phyloP scores from a whole-genome alignment of 805 yeast species.

The Candida ascalaphidarum region DNA sequence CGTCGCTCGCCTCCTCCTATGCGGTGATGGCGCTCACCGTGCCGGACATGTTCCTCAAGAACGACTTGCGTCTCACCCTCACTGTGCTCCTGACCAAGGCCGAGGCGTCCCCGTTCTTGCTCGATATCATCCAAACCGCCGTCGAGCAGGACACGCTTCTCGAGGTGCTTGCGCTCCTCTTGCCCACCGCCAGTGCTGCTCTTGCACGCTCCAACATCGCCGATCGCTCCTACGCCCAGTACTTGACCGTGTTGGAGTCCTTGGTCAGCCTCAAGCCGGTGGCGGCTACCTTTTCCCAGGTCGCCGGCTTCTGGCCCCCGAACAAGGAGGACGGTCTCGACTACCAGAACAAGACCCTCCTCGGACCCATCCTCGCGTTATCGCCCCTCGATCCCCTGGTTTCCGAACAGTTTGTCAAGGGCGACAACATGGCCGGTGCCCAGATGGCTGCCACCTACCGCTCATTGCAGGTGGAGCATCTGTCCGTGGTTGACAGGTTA shows the following conservation, averaged over 20 bases:
- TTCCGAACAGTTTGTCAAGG: conserved; percentile 37
- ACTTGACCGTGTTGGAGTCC: conserved; percentile 47
- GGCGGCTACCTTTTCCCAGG: conserved; percentile 49
- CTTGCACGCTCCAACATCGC: conserved; percentile 35
- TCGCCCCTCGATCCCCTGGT: conserved; percentile 62
- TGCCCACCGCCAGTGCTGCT: conserved; percentile 34
- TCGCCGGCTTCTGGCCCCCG: conserved; percentile 45
- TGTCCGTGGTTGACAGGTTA: conserved; percentile 49
- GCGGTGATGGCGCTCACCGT: conserved; percentile 63
- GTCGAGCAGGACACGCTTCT: conserved; percentile 57
- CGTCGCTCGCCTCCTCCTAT: conserved; percentile 46
- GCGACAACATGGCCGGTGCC: conserved; percentile 12
- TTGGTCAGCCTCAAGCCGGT: conserved; percentile 53
- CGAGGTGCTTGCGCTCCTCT: conserved; percentile 49
- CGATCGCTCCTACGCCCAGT: conserved; percentile 43
- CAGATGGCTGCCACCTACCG: conserved; percentile 45
- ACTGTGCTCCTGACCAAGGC: conserved; percentile 10
- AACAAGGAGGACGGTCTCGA: conserved; percentile 35
- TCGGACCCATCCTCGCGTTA: conserved; percentile 71
- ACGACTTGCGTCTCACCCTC: conserved; percentile 22
- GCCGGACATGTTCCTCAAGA: conserved; percentile 50
- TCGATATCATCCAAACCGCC: conserved; percentile 49
- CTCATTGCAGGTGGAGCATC: conserved; percentile 58
- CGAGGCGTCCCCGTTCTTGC: conserved; percentile 28
- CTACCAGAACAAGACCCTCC: conserved; percentile 52